Percentiles rank a stretch among this genome's conserved stretches.
phyloP scores from a whole-genome alignment of 2,329 filamentous ascomycete species.

The Chaetomium sp. region DNA sequence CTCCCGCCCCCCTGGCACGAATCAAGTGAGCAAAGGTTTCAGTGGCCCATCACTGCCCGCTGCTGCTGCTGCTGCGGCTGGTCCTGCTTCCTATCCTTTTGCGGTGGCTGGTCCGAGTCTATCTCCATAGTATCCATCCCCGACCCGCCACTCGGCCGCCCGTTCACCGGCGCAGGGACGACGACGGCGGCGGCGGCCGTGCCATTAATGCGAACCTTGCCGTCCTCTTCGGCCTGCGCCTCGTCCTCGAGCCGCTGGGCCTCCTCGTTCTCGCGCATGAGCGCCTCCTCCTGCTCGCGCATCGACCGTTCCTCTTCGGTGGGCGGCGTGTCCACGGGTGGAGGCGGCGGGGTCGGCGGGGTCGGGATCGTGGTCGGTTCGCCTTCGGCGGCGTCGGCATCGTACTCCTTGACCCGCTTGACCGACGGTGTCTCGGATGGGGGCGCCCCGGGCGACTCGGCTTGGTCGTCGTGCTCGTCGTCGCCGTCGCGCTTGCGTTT shows the following conservation, averaged over 20 bases:
- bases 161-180: constrained; percentile 15
- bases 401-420: constrained; percentile 47
- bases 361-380: constrained; percentile 38
- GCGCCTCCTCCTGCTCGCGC: constrained; percentile 53
- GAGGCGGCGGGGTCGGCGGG: constrained; percentile 51
- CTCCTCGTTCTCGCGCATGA: constrained; percentile 58
- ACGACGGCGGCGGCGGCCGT: constrained; percentile 36
- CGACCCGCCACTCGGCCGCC: constrained; percentile 20
- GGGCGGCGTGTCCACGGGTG: constrained; percentile 39
- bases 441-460: constrained; percentile 48
- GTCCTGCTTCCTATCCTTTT: too few species aligned
- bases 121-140: constrained; percentile 7
- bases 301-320: constrained; percentile 50
- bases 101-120: constrained; percentile 27
- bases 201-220: constrained; percentile 42
- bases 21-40: background rate
- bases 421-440: constrained; percentile 59
- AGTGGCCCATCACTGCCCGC: constrained; percentile 35
- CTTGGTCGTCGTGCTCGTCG: constrained; percentile 25
- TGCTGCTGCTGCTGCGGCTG: constrained; percentile 19
- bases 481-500: constrained; percentile 66
- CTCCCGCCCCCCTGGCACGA: background rate
- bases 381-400: constrained; percentile 26
- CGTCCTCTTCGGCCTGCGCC: constrained; percentile 32
- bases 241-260: constrained; percentile 56